A percentile compares a stretch with the other conserved stretches of the same genome.
These are phyloP conservation scores for Brassica juncea DNA, from an alignment of 345 rosid species.

Conservation along the genomic window DNA sequence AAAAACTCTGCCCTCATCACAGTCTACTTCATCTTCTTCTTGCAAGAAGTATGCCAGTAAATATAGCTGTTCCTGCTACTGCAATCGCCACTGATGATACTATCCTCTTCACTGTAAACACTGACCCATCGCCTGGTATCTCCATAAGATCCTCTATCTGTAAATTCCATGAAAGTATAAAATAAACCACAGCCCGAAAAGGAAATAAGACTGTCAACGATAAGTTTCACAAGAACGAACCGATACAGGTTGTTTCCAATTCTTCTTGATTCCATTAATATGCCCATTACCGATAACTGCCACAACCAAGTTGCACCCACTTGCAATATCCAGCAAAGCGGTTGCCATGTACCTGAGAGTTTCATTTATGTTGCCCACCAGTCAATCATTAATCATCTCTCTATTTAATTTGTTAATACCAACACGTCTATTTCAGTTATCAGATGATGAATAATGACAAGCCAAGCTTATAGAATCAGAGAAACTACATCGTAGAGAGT, in stretches of 20 bases:
- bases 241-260: constrained; percentile 82
- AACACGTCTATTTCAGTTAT: background rate
- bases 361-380: background rate
- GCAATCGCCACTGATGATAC: constrained; percentile 63
- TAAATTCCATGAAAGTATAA: background rate
- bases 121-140: constrained; percentile 53
- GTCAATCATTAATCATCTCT: background rate
- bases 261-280: constrained; percentile 75
- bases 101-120: constrained; percentile 49
- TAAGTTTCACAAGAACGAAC: constrained; percentile 40
- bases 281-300: constrained; percentile 97
- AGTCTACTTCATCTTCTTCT: constrained; percentile 53
- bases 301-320: constrained; percentile 76
- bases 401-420: background rate
- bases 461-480: constrained; percentile 1
- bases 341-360: constrained; percentile 84
- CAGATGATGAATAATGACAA: background rate
- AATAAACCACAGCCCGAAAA: background rate
- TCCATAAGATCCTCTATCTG: constrained; percentile 71
- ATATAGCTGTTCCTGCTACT: constrained; percentile 68
- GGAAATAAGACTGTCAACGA: background rate
- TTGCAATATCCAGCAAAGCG: constrained; percentile 59
- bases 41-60: constrained; percentile 62
- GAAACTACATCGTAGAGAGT: constrained; percentile 4
- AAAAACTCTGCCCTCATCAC: constrained; percentile 6